Evolutionary conservation across 768 basidiomycete genomes (phyloP).

Genomic region (Boletus vermiculosoides): DNA sequence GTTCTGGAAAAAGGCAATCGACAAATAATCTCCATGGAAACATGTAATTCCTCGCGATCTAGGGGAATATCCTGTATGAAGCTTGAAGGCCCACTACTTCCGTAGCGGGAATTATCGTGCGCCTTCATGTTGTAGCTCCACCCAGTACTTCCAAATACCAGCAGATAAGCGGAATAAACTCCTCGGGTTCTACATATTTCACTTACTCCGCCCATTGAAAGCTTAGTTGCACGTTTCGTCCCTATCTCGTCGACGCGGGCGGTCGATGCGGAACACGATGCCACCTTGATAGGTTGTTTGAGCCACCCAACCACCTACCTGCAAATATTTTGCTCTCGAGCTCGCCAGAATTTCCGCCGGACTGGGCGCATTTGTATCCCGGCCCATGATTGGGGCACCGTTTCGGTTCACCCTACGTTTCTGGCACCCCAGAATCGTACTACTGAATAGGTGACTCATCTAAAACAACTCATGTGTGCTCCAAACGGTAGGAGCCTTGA

Average conservation of each 20-base stretch:
- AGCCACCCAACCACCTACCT: not conserved
- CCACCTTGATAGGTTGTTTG: not conserved
- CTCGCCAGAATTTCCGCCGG: not conserved
- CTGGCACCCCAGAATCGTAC: not conserved
- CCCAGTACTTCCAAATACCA: not conserved
- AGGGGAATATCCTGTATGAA: not conserved
- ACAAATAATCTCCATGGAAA: not conserved
- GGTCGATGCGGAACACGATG: not conserved
- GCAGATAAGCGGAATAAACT: not conserved
- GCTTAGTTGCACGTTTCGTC: not conserved
- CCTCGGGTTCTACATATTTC: not conserved
- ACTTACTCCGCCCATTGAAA: not conserved
- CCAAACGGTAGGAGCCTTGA: not conserved
- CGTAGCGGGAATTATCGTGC: not conserved
- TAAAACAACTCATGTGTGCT: not conserved
- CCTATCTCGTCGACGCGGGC: not conserved
- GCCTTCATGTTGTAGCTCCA: not conserved
- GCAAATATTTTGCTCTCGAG: not conserved
- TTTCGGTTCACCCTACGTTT: not conserved
- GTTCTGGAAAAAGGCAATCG: not conserved
- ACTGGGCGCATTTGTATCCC: not conserved
- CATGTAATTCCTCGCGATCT: not conserved
- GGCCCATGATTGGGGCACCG: not conserved
- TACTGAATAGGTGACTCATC: not conserved
- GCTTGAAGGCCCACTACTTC: not conserved